phyloP scores from a whole-genome alignment of 306 rosid species.

The Herpetospermum pedunculosum region DNA sequence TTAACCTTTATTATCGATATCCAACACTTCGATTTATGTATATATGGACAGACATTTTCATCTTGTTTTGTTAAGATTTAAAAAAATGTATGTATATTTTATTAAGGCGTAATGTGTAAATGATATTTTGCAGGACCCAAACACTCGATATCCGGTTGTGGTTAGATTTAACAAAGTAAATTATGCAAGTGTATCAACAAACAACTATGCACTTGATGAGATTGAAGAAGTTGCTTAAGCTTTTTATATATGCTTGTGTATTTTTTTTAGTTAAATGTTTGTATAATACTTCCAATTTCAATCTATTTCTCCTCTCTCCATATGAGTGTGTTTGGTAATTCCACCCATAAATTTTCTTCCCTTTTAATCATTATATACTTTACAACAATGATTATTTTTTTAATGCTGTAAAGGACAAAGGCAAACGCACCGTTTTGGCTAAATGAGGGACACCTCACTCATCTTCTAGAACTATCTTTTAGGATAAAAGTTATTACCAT shows the following conservation, averaged over 20 bases:
- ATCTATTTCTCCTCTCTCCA: slow-evolving; percentile 6
- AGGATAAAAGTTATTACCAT: too few species aligned
- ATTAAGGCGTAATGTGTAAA: not conserved
- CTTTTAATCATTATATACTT: not conserved
- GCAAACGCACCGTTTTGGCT: too few species aligned
- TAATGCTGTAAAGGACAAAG: not conserved
- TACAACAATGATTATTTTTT: not conserved
- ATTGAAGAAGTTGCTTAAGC: slow-evolving; percentile 13
- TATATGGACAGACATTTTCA: too few species aligned
- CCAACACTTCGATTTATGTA: too few species aligned
- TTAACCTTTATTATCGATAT: too few species aligned
- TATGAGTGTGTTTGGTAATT: not conserved
- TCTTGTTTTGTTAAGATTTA: not conserved
- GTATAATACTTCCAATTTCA: slow-evolving; percentile 11
- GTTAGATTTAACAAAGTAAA: slow-evolving; percentile 21
- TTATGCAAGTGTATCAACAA: slow-evolving; percentile 21
- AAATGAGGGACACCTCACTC: not conserved
- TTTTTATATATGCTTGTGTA: not conserved
- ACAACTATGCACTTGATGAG: slow-evolving; percentile 23
- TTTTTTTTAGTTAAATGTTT: slow-evolving; percentile 3
- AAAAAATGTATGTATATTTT: not conserved
- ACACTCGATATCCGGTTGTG: slow-evolving; percentile 19
- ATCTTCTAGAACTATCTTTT: too few species aligned
- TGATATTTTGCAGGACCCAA: slow-evolving; percentile 14
- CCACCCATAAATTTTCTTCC: not conserved